Evolutionary conservation across 2,329 filamentous ascomycete species (phyloP), one percentile per base, ranked within the genome.

Genomic region (Boeremia exigua): DNA sequence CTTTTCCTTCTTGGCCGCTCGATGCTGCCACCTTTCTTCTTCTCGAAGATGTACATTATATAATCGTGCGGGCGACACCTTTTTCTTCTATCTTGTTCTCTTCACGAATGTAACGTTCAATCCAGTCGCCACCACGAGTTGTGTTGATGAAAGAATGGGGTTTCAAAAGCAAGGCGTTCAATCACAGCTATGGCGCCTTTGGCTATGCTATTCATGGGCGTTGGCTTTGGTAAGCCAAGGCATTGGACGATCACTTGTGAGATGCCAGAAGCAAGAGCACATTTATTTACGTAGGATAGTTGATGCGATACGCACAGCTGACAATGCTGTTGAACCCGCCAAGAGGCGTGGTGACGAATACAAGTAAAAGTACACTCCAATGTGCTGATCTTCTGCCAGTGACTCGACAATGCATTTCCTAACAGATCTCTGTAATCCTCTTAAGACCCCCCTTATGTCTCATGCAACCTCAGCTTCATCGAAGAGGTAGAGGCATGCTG

Each of bases 11-110:
- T 59, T 63, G 60, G 52, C 56, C 50, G 59, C 52, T 53, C 47
- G 51, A 54, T 54, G 44, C 49, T 28, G 63, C 65, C 63, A 65
- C 36, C 29, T 44, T 65, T 63, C 56, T 56, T 50, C 48, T 28
- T 42, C 40, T 43, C 43, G 56, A 60, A 61, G 64, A 56, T 70
- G 71, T 73, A 72, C 64, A 72, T 63, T 67, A 74, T 74, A 65
- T 74, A 73, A 72, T 73, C 54, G 32, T 50, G 55, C 51, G 15
- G 39, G 44, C 55, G 51, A 46, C 32, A 49, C 43, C 15, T 14
- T 49, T 44, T 58, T 38, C 43, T 54, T 56, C 54, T 56, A 42
- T 51, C 46, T 47, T 55, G 30, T 46, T 50, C 56, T 51, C 34
- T 43, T 47, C 47, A 44, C 39, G 54, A 57, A 38, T 57, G 39